Base-by-base conservation (phyloP, 1,284 basidiomycete genomes). In the Volvariella surrecta region DNA sequence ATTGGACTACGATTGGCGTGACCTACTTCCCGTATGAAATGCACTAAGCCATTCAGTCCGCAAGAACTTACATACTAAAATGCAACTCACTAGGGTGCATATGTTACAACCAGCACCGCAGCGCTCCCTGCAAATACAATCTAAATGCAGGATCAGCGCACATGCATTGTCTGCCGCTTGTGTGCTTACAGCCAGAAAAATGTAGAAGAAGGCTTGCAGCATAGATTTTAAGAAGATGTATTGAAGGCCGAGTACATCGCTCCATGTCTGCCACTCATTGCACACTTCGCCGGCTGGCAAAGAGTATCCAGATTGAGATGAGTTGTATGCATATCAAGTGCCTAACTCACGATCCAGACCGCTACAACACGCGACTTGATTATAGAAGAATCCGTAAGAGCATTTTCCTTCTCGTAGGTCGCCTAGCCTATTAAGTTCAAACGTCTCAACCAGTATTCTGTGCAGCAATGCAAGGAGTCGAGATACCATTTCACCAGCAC, bases 21-120 rank as follows among this genome's bases (percentile, higher is more conserved):
- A 66, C 79, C 59, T 57, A 86, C 82, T 85, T 68, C 82, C 82
- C 30, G 82, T 87, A 55, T 87, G 82, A 53, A 85, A 87, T 16
- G 82, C 82, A 53, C 79, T 82, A 32, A 42, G 22, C 6, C n/a
- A 39, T 41, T 37, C 40, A 35, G 32, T 21, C 35, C 35, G 17
- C 38, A 17, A 13, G 31, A 32, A 48, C 22, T 28, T 15, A 17
- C 17, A 15, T 15, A 31, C 34, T 19, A 10, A 38, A 34, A 22
- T 32, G 13, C 39, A 31, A 60, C 76, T 64, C 54, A 82, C 79
- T 82, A 82, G 44, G 82, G 82, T 7, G 82, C 82, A 51, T 84
- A 84, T 22, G 64, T 67, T 40, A 74, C 63, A 2, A 87, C 82
- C 1, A 85, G 62, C 7, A 80, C 48, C 1, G 82, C 79, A n/a